These are phyloP conservation scores for Aspergillus melleus DNA, from an alignment of 2,329 filamentous ascomycete genomes.

Conservation along the genomic window DNA sequence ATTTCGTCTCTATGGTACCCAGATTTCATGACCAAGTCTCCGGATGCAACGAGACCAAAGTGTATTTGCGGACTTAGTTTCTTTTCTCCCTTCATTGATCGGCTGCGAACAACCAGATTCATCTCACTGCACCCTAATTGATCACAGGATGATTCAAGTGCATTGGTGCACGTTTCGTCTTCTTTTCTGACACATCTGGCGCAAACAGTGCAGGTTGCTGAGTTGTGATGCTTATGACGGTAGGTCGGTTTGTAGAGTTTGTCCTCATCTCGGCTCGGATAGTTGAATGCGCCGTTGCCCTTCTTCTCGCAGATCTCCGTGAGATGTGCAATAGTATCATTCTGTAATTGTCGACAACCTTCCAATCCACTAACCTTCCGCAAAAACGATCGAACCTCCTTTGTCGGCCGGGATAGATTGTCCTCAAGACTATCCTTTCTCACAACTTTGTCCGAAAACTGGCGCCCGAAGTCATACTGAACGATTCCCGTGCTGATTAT, in stretches of 20 bases:
- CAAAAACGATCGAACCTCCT: conserved; percentile 20
- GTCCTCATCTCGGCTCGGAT: too few species aligned
- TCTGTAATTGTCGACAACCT: too few species aligned
- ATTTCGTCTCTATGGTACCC: conserved; percentile 30
- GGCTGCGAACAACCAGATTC: background rate
- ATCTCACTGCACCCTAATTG: conserved; percentile 28
- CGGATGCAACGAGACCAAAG: conserved; percentile 36
- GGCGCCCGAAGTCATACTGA: conserved; percentile 27
- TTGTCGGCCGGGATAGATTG: conserved; percentile 20
- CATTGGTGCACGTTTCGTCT: too few species aligned
- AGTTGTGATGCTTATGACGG: too few species aligned
- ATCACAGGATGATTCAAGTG: conserved; percentile 20
- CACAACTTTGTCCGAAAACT: conserved; percentile 16
- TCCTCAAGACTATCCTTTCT: conserved; percentile 19
- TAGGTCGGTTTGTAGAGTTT: too few species aligned
- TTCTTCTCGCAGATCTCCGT: too few species aligned
- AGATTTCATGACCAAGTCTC: conserved; percentile 39
- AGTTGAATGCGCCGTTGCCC: too few species aligned
- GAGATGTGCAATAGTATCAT: too few species aligned
- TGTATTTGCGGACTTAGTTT: conserved; percentile 18
- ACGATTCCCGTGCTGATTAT: conserved; percentile 25
- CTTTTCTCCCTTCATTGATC: conserved; percentile 1
- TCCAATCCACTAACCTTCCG: too few species aligned
- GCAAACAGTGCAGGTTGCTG: too few species aligned
- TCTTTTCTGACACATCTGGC: too few species aligned